These are phyloP conservation scores for Dictyostelium purpureum DNA, from an alignment of 78 protist genomes.

Conservation along the genomic window DNA sequence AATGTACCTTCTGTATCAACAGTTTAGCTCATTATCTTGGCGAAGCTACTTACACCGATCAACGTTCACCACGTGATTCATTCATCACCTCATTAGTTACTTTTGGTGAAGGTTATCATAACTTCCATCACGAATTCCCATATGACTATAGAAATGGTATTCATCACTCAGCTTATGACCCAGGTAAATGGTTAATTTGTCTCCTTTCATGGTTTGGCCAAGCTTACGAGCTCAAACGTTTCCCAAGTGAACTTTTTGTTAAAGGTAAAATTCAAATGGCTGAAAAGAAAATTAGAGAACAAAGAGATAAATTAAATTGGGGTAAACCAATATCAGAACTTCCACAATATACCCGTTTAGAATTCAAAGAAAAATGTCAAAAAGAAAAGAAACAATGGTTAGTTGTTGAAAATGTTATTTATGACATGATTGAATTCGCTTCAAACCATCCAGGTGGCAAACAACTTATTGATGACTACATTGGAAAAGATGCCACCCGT, in stretches of 20 bases:
- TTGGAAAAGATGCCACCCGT: constrained; percentile 75
- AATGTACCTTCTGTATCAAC: constrained; percentile 92
- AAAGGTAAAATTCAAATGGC: constrained; percentile 82
- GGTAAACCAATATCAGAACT: constrained; percentile 44
- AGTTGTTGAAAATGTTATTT: constrained; percentile 38
- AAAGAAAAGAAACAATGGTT: constrained; percentile 24
- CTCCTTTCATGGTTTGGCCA: constrained; percentile 67
- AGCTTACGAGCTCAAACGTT: constrained; percentile 55
- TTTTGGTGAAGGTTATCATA: constrained; percentile 95
- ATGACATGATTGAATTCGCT: constrained; percentile 48
- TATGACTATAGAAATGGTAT: constrained; percentile 91
- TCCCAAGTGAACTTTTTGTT: constrained; percentile 67
- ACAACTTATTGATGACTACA: constrained; percentile 45
- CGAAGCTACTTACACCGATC: constrained; percentile 81
- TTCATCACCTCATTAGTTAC: constrained; percentile 85
- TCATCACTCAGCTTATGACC: constrained; percentile 85
- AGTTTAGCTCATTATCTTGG: constrained; percentile 92
- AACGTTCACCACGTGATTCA: constrained; percentile 79
- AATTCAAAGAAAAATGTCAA: constrained; percentile 2
- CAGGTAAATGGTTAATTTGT: constrained; percentile 90
- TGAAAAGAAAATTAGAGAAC: constrained; percentile 23
- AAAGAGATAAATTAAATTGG: constrained; percentile 21
- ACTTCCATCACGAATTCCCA: constrained; percentile 95
- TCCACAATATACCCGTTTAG: background rate
- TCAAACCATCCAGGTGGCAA: constrained; percentile 76